A percentile compares a stretch with the other conserved stretches of the same genome.
Evolutionary conservation across 2,329 filamentous ascomycete species (phyloP).

Genomic region (Leptographium wingfieldii): DNA sequence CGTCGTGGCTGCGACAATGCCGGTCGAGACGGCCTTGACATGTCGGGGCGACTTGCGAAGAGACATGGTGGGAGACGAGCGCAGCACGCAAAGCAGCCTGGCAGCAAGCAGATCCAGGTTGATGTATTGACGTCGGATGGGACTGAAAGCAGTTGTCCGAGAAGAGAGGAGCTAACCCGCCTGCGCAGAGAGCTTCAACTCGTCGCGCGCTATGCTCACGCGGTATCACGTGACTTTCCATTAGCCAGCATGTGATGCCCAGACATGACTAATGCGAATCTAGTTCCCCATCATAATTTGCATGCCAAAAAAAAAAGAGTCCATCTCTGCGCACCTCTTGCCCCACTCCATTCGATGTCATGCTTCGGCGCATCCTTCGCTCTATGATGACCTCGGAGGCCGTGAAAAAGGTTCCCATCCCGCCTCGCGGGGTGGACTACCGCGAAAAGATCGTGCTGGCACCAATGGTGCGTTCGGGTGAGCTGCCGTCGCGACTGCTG

Average conservation of each 20-base stretch:
- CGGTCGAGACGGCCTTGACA: not conserved
- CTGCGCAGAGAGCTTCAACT: no score
- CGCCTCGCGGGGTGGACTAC: conserved; percentile 81
- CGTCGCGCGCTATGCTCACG: not conserved
- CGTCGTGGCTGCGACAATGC: conserved; percentile 15
- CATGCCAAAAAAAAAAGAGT: not conserved
- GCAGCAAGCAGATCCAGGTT: not conserved
- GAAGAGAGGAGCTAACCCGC: no score
- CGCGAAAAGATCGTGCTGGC: conserved; percentile 87
- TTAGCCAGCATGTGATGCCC: no score
- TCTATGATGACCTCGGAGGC: conserved; percentile 44
- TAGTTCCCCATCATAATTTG: not conserved
- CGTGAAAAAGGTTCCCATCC: conserved; percentile 65
- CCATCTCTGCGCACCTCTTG: not conserved
- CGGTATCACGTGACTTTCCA: no score
- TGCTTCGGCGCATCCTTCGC: conserved; percentile 21
- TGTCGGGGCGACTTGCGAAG: conserved; percentile 8
- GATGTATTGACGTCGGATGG: not conserved
- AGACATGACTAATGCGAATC: not conserved
- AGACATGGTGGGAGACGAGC: conserved; percentile 6
- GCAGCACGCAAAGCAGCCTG: not conserved
- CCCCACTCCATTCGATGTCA: conserved; percentile 3
- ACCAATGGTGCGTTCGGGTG: conserved; percentile 96
- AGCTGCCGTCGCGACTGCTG: conserved; percentile 77
- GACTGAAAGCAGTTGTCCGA: not conserved